A percentile compares a stretch with the other conserved stretches of the same genome.
Conservation (phyloP, 2,329 filamentous ascomycete species). For the Elsinoe necatrix region DNA sequence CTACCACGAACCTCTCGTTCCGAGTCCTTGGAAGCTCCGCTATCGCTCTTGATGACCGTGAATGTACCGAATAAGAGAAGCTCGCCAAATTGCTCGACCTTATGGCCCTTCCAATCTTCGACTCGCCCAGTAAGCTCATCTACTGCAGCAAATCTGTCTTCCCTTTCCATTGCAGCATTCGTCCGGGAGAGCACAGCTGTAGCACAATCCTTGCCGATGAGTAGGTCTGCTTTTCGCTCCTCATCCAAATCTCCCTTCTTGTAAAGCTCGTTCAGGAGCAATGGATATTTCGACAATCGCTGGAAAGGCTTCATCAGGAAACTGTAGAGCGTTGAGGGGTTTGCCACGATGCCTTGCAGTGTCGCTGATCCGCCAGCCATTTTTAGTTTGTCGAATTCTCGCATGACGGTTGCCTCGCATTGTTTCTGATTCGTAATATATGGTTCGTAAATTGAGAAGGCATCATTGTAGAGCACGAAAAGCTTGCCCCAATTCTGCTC, state of each 20-base stretch:
- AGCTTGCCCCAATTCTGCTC: slow-evolving; percentile 92
- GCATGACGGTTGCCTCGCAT: slow-evolving; percentile 74
- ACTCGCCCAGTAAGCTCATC: slow-evolving; percentile 74
- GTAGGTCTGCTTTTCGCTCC: slow-evolving; percentile 61
- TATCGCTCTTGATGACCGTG: slow-evolving; percentile 65
- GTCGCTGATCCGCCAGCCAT: slow-evolving; percentile 53
- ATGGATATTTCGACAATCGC: slow-evolving; percentile 84
- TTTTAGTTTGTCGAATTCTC: slow-evolving; percentile 79
- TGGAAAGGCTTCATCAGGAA: slow-evolving; percentile 97
- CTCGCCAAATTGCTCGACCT: slow-evolving; percentile 83
- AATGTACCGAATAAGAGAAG: slow-evolving; percentile 83
- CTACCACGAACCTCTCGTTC: slow-evolving; percentile 67
- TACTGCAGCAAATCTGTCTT: slow-evolving; percentile 74
- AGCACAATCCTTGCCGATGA: slow-evolving; percentile 69
- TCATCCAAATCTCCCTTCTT: slow-evolving; percentile 73
- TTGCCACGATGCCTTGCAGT: slow-evolving; percentile 66
- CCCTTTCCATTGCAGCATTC: slow-evolving; percentile 83
- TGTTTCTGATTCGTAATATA: slow-evolving; percentile 96
- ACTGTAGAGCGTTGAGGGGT: slow-evolving; percentile 78
- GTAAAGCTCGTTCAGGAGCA: slow-evolving; percentile 76
- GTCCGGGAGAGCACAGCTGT: slow-evolving; percentile 74
- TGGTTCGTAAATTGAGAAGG: slow-evolving; percentile 87
- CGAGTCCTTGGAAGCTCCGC: slow-evolving; percentile 65
- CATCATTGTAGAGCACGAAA: slow-evolving; percentile 75
- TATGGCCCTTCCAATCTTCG: slow-evolving; percentile 94